These are phyloP conservation scores for Cladophialophora immunda DNA, from an alignment of 2,329 filamentous ascomycete genomes.

Conservation along the genomic window DNA sequence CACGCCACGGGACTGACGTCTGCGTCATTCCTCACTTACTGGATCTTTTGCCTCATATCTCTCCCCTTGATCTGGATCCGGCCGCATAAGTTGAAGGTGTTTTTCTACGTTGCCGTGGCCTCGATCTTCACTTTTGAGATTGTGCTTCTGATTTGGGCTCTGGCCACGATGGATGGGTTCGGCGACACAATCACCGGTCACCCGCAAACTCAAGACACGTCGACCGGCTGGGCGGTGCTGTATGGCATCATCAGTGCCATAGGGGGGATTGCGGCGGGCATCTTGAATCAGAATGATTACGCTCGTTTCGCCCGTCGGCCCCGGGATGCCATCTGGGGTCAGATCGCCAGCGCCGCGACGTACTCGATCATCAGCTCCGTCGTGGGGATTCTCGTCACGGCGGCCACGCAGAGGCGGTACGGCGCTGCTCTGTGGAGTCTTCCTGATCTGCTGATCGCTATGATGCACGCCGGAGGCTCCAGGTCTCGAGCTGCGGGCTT, in stretches of 20 bases:
- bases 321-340: slow-evolving; percentile 53
- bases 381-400: slow-evolving; percentile 50
- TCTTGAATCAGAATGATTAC: slow-evolving; percentile 58
- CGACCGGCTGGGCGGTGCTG: slow-evolving; percentile 34
- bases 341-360: slow-evolving; percentile 48
- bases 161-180: slow-evolving; percentile 47
- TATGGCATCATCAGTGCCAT: slow-evolving; percentile 53
- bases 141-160: slow-evolving; percentile 47
- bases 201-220: slow-evolving; percentile 28
- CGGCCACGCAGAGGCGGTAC: slow-evolving; percentile 47
- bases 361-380: slow-evolving; percentile 52
- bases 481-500: slow-evolving; percentile 55
- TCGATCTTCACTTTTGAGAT: slow-evolving; percentile 54
- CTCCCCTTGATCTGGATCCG: slow-evolving; percentile 57
- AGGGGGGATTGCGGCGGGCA: slow-evolving; percentile 55
- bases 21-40: slow-evolving; percentile 55
- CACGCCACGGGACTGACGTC: slow-evolving; percentile 48
- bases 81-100: slow-evolving; percentile 54
- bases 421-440: slow-evolving; percentile 54
- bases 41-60: slow-evolving; percentile 56
- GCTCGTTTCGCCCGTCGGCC: slow-evolving; percentile 53
- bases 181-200: slow-evolving; percentile 38
- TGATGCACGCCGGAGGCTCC: slow-evolving; percentile 45
- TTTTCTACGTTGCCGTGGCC: slow-evolving; percentile 54
- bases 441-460: slow-evolving; percentile 49